These are phyloP conservation scores for Xylariaceae sp. DNA, from an alignment of 2,329 filamentous ascomycete species.

Conservation along the genomic window DNA sequence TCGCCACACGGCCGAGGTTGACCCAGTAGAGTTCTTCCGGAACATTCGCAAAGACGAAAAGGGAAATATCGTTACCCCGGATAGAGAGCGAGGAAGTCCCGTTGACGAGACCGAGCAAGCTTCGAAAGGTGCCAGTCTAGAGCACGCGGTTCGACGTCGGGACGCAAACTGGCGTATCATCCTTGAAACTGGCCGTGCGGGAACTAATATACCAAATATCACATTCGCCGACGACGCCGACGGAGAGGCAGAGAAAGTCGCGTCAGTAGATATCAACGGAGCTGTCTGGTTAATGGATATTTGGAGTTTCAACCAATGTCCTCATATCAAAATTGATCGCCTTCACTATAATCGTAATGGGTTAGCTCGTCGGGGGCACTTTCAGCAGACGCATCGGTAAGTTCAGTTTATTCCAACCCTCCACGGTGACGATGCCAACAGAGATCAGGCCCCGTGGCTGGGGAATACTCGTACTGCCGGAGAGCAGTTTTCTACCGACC, in stretches of 20 bases:
- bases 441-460: constrained; percentile 43
- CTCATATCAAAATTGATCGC: constrained; percentile 18
- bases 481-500: constrained; percentile 45
- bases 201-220: constrained; percentile 57
- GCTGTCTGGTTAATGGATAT: constrained; percentile 55
- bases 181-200: constrained; percentile 43
- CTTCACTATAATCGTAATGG: constrained; percentile 18
- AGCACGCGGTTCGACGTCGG: constrained; percentile 44
- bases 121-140: constrained; percentile 28
- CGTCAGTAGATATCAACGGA: constrained; percentile 55
- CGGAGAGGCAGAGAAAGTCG: constrained; percentile 53
- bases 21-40: constrained; percentile 21
- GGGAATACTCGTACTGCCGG: constrained; percentile 52
- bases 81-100: neutral
- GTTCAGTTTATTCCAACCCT: neutral
- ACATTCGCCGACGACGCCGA: constrained; percentile 50
- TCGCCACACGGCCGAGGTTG: constrained; percentile 2
- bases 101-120: neutral
- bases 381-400: constrained; percentile 14
- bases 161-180: constrained; percentile 55
- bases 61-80: constrained; percentile 9
- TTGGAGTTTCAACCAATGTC: constrained; percentile 43
- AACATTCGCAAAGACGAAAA: constrained; percentile 28
- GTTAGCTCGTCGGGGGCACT: neutral
- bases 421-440: constrained; percentile 16